phyloP scores from a whole-genome alignment of 345 rosid species.

The Pistacia atlantica region DNA sequence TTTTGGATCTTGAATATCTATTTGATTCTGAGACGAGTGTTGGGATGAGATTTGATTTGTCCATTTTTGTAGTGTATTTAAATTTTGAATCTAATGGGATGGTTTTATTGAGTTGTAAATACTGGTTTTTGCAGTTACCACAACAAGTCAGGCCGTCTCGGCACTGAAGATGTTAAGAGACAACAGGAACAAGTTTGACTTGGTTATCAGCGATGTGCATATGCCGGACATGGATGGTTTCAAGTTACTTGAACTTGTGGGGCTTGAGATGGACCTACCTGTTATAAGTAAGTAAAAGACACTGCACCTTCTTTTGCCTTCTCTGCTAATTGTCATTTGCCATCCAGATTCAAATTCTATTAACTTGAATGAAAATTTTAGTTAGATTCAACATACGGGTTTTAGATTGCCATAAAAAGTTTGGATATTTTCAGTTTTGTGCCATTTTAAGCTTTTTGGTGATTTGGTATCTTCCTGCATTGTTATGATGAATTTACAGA shows the following conservation, averaged over 20 bases:
- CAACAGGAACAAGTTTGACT: constrained; percentile 67
- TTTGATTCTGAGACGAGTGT: constrained; percentile 4
- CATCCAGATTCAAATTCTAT: neutral
- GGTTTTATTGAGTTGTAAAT: constrained; percentile 5
- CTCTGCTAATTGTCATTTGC: neutral
- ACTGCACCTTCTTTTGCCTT: constrained; percentile 2
- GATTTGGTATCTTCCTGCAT: neutral
- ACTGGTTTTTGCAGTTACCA: constrained; percentile 58
- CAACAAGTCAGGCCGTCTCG: constrained; percentile 52
- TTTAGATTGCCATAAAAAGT: neutral
- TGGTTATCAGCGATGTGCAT: constrained; percentile 82
- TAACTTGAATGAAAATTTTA: neutral
- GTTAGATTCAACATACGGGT: neutral
- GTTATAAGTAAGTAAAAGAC: constrained; percentile 62
- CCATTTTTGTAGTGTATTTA: constrained; percentile 10
- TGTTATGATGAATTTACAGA: neutral
- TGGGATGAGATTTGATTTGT: constrained; percentile 13
- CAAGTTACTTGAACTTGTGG: constrained; percentile 77
- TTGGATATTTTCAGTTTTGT: neutral
- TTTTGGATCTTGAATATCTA: constrained; percentile 1
- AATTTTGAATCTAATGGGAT: neutral
- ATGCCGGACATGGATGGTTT: constrained; percentile 94
- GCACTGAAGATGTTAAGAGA: constrained; percentile 73
- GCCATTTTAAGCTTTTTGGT: neutral
- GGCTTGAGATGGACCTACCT: constrained; percentile 87